Percentiles rank a stretch among this genome's conserved stretches.
Conservation (phyloP, 768 basidiomycete species). For the Trametopsis cervina region DNA sequence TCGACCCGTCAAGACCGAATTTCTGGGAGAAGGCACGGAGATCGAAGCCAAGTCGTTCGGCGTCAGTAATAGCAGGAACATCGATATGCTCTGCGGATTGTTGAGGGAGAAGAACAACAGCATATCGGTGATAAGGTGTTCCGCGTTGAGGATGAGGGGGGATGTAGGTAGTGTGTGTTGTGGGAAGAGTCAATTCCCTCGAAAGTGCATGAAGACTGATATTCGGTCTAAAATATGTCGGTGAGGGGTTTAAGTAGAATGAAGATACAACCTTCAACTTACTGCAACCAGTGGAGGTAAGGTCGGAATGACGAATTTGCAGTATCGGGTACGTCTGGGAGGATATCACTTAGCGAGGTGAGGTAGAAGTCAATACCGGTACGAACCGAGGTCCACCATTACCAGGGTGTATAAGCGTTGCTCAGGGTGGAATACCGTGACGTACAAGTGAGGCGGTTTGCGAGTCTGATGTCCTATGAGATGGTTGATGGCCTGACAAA, state of each 20-base stretch:
- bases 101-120: slow-evolving; percentile 69
- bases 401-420: slow-evolving; percentile 80
- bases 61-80: slow-evolving; percentile 18
- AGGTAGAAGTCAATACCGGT: not conserved
- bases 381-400: slow-evolving; percentile 78
- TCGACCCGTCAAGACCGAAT: slow-evolving; percentile 44
- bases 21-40: slow-evolving; percentile 53
- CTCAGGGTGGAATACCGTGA: slow-evolving; percentile 78
- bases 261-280: slow-evolving; percentile 26
- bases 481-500: slow-evolving; percentile 4
- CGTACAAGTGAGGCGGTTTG: slow-evolving; percentile 55
- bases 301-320: slow-evolving; percentile 55
- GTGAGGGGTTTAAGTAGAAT: slow-evolving; percentile 6
- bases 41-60: slow-evolving; percentile 53
- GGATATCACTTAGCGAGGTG: slow-evolving; percentile 2
- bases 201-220: slow-evolving; percentile 64
- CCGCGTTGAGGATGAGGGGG: slow-evolving; percentile 91
- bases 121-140: slow-evolving; percentile 88
- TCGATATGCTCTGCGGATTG: slow-evolving; percentile 29
- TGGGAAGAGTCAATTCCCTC: slow-evolving; percentile 30
- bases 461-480: slow-evolving; percentile 41
- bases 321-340: slow-evolving; percentile 76
- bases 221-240: slow-evolving; percentile 57
- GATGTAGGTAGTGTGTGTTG: slow-evolving; percentile 66
- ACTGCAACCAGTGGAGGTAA: slow-evolving; percentile 87